Base-by-base conservation (phyloP, 2,329 filamentous ascomycete species). In the Aspergillus spinulosporus region DNA sequence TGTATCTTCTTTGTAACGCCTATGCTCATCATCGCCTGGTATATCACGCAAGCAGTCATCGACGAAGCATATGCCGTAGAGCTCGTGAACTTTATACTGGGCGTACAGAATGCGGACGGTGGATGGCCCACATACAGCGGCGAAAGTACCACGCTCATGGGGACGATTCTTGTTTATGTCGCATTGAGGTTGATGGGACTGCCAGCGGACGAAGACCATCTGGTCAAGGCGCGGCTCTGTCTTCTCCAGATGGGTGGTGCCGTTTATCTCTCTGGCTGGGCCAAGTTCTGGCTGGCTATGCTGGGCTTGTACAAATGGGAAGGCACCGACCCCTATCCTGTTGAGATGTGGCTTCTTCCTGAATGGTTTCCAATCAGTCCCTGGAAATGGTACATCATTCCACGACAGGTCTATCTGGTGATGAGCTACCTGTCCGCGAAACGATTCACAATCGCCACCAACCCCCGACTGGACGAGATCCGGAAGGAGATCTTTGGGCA, bases 221-320 rank as follows among this genome's bases (percentile, higher is more conserved):
- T 55, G 26, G 34, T 28, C 5, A 50, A 48, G 11, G 52, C 56
- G 1, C 52, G 52, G 1, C 9, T n/a, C 7, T 37, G 29, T 5
- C 43, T 58, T 2, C 49, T 47, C 3, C 5, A 29, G 5, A 21
- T 39, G 2, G 58, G 58, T 0, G 56, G 58, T 2, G 49, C 47
- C 1, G 3, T 52, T 1, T 15, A 47, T 6, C 21, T 51, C 3
- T 49, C 58, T 0, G 15, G 21, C 15, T 60, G 58, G 58, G 56
- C 48, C 2, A 60, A 60, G 14, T 52, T 60, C 36, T 60, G 56
- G 58, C 42, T 60, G 2, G 44, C 52, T 5, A 1, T 60, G 7
- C 49, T 60, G 12, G 52, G 52, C 1, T 11, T 60, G 1, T 58
- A 51, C 3, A 28, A 56, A 15, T 60, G 58, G 58, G 56, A 44